Evolutionary conservation across 345 rosid species (phyloP).

Genomic region (Aurinia saxatilis): DNA sequence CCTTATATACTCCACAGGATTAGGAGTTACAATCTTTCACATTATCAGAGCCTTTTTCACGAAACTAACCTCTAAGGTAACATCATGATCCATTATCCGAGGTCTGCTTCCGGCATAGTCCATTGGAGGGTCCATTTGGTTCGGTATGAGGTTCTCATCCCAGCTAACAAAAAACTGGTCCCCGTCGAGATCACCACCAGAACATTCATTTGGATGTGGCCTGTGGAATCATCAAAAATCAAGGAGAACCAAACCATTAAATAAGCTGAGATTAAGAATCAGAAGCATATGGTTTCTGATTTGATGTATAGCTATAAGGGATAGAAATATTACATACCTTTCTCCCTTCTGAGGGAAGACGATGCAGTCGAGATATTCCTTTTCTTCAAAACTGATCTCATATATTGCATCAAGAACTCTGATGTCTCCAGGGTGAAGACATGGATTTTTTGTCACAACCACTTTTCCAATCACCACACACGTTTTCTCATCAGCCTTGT

Average conservation of each 20-base stretch:
- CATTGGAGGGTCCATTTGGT: constrained; percentile 70
- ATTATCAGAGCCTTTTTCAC: neutral
- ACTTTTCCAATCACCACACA: constrained; percentile 61
- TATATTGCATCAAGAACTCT: constrained; percentile 84
- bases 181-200: constrained; percentile 98
- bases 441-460: constrained; percentile 88
- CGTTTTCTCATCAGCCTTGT: constrained; percentile 55
- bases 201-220: constrained; percentile 98
- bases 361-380: constrained; percentile 64
- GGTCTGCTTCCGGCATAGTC: constrained; percentile 70
- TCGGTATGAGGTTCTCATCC: constrained; percentile 76
- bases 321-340: constrained; percentile 37
- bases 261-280: neutral
- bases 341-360: constrained; percentile 80
- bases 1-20: constrained; percentile 5
- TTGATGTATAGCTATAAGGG: neutral
- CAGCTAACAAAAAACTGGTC: constrained; percentile 83
- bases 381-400: constrained; percentile 51
- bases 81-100: constrained; percentile 83
- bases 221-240: constrained; percentile 31
- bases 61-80: constrained; percentile 60
- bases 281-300: constrained; percentile 14
- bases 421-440: constrained; percentile 93
- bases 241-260: neutral
- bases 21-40: too few relatives aligned